Base-by-base conservation (phyloP, 2,329 filamentous ascomycete species). In the Talaromyces islandicus region DNA sequence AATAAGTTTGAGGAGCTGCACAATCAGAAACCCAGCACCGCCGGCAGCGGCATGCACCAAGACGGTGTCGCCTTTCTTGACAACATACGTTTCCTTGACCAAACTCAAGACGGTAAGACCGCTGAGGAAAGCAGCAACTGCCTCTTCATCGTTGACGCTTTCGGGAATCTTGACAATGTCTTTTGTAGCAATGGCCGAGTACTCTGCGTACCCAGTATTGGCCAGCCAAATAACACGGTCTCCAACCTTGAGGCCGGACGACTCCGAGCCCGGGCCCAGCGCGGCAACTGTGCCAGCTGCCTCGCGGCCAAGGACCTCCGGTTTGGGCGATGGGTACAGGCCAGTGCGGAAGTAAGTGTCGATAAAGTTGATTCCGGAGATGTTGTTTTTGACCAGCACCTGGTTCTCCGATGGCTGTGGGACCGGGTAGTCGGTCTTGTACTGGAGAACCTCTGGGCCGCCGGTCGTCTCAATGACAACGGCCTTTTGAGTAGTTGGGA, bases 301-400 rank as follows among this genome's bases (percentile, higher is more conserved):
- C 78, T 97, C 92, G 68, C 88, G 88, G 63, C 92, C 92, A 21
- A 93, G 87, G 56, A 88, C 86, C 67, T 89, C 83, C 4, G 92
- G 92, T 67, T 89, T 85, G 1, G 78, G 72, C 0, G 88, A 82
- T 1, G 86, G 78, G 80, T 96, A 96, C 56, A 96, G 84, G 11
- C 92, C 92, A 12, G 83, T 86, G 72, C 92, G 91, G 83, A 92
- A 95, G 77, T 96, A 96, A 43, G 84, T 96, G 75, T 96, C 92
- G 21, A 96, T 95, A 77, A 84, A 96, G 77, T 96, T 96, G 63
- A 96, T 80, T 62, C 92, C 92, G 54, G 88, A 81, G 71, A 84
- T 89, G 64, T 88, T 85, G 75, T 96, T 96, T 75, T 88, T 89
- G 61, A 96, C 84, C 4, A 96, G 83, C 24, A 96, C 75, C 66